Conservation (phyloP, 768 basidiomycete species). For the Hortiboletus flavorubellus region DNA sequence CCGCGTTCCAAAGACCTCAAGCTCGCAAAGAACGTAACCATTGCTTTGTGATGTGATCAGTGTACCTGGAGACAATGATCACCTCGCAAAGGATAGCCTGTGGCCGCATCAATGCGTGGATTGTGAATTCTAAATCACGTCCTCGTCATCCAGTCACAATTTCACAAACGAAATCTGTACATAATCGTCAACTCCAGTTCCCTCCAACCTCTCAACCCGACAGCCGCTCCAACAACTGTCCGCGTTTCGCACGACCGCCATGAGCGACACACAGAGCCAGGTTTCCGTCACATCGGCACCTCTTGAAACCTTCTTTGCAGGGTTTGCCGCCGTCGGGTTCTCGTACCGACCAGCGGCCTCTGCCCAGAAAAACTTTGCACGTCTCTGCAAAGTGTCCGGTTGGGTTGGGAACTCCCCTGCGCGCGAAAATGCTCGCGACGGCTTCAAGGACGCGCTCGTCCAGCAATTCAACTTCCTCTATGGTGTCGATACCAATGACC, state of each 20-base stretch:
- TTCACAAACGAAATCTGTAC: too few relatives aligned
- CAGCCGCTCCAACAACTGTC: too few relatives aligned
- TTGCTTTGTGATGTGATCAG: too few relatives aligned
- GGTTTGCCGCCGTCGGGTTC: constrained; percentile 10
- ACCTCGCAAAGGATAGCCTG: too few relatives aligned
- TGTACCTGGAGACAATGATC: too few relatives aligned
- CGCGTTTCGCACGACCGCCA: not conserved
- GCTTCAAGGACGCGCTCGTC: constrained; percentile 23
- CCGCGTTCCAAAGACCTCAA: too few relatives aligned
- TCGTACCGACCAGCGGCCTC: constrained; percentile 7
- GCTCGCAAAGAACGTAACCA: too few relatives aligned
- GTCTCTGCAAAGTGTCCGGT: constrained; percentile 4
- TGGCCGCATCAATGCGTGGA: too few relatives aligned
- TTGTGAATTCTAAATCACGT: too few relatives aligned
- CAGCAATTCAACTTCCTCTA: constrained; percentile 25
- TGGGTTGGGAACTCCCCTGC: constrained; percentile 2
- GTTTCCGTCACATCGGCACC: not conserved
- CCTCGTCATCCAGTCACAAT: too few relatives aligned
- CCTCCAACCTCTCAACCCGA: too few relatives aligned
- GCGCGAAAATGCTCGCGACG: not conserved
- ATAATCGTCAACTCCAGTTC: too few relatives aligned
- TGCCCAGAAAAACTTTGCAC: constrained; percentile 14
- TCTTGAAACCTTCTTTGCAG: constrained; percentile 14
- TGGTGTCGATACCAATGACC: constrained; percentile 14
- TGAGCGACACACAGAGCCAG: not conserved